Base-by-base conservation (phyloP, 2,329 filamentous ascomycete species). In the Dendrostoma leiphaemia region DNA sequence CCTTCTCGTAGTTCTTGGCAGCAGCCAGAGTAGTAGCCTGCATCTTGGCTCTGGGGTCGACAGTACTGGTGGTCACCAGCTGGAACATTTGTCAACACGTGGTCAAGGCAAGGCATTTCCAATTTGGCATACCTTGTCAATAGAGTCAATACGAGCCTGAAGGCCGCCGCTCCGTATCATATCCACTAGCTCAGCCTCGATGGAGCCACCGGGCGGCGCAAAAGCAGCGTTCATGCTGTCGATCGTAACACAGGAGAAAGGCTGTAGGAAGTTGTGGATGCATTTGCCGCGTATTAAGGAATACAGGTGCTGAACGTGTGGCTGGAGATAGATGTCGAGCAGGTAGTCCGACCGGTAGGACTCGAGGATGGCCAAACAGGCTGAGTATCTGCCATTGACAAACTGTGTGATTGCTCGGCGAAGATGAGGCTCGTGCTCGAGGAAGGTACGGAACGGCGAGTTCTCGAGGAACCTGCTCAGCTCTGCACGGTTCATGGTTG, bases 371-470 rank as follows among this genome's bases (percentile, higher is more conserved):
- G 85, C 81, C 41, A 99, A 77, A 69, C 93, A 97, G 40, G 83
- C 82, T 9, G 89, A 88, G 71, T 97, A 99, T 63, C 95, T 90
- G 57, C 90, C 91, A 62, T 89, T 91, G 63, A 93, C 90, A 73
- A 97, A 99, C 67, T 90, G 86, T 7, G 83, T 84, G 62, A 99
- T 89, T 12, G 94, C 93, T 55, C 92, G 92, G 60, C 94, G 89
- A 59, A 99, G 89, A 65, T 97, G 93, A 3, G 93, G 91, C 71
- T 97, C 94, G 1, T 95, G 80, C 69, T 97, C 94, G 13, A 99
- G 81, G 67, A 94, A 96, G 43, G 82, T 84, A 49, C 94, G 88
- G 74, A 99, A 99, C 10, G 80, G 77, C 31, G 76, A 75, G 65
- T 91, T 96, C 34, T 94, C 90, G 0, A 99, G 81, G 2, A 97